Percentiles rank a stretch among this genome's conserved stretches.
Conservation (phyloP, 768 basidiomycete genomes). For the Russula virescens region DNA sequence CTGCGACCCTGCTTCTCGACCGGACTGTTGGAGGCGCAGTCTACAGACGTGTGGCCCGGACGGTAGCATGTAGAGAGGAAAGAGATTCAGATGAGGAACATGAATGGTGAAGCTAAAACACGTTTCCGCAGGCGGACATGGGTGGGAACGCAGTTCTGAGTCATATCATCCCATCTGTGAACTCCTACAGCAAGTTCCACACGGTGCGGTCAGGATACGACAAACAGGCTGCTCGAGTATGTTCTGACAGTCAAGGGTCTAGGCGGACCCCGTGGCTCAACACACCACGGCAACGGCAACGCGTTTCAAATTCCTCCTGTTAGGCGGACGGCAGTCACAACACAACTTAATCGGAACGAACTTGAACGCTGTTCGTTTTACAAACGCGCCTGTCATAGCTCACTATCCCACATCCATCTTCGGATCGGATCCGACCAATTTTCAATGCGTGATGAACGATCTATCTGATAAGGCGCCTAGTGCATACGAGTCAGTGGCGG, state of each 20-base stretch:
- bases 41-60: not conserved
- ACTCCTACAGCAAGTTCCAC: constrained; percentile 1
- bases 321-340: not conserved
- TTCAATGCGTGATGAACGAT: not conserved
- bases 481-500: not conserved
- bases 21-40: not conserved
- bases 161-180: constrained; percentile 3
- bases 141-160: constrained; percentile 2
- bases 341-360: constrained; percentile 5
- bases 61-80: not conserved
- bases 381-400: too few species aligned
- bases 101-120: constrained; percentile 4
- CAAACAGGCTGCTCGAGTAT: constrained; percentile 1
- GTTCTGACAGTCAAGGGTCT: not conserved
- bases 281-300: not conserved
- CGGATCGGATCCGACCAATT: not conserved
- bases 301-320: constrained; percentile 17
- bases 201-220: constrained; percentile 10
- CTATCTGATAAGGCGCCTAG: constrained; percentile 7
- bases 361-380: too few species aligned
- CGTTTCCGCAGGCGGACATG: constrained; percentile 12
- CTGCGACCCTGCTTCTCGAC: not conserved
- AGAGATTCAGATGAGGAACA: not conserved
- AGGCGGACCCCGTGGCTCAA: too few species aligned
- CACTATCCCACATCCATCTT: not conserved